Base-by-base conservation (phyloP, 1,284 basidiomycete species). In the Marasmius fiardii region DNA sequence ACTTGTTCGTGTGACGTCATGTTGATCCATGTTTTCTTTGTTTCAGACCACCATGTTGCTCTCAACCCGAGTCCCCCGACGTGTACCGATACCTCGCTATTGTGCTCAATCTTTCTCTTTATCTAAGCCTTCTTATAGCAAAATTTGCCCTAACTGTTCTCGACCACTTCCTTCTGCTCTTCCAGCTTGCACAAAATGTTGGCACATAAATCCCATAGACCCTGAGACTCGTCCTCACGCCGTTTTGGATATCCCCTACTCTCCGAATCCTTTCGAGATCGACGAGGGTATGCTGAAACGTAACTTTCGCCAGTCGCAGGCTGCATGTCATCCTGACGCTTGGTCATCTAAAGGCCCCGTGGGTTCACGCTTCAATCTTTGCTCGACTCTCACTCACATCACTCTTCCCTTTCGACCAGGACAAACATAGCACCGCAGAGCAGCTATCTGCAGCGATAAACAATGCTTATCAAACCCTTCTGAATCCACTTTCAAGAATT, bases 251-350 rank as follows among this genome's bases (percentile, higher is more conserved):
- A 67, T 89, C 33, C 69, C 81, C 0, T 74, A 79, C 43, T 69
- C 72, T 16, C 79, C 82, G 0, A 91, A 90, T 66, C 82, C 83
- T 3, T 91, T 92, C 71, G 65, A 78, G 20, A 68, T 92, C 39
- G 80, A 90, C 63, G 61, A 75, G 16, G 60, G 67, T 0, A 68
- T 76, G 12, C 71, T 93, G 59, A 87, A 81, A 67, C 72, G 74
- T 23, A 73, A 77, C 26, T 92, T 91, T 65, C 74, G 86, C 20
- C 73, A 80, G 52, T 80, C 87, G 7, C 91, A 93, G 64, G 76
- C 84, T n/a, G 68, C 82, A 26, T 87, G 89, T 51, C 92, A 94
- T 71, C 92, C 92, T 0, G 92, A 94, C 67, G 75, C 82, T 18
- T 92, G 90, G 88, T 77, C 83, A 21, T 80, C 81, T 39, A 80